Percentiles rank a stretch among this genome's conserved stretches.
These are phyloP conservation scores for Penicillium sp. DNA, from an alignment of 2,329 filamentous ascomycete species.

Conservation along the genomic window DNA sequence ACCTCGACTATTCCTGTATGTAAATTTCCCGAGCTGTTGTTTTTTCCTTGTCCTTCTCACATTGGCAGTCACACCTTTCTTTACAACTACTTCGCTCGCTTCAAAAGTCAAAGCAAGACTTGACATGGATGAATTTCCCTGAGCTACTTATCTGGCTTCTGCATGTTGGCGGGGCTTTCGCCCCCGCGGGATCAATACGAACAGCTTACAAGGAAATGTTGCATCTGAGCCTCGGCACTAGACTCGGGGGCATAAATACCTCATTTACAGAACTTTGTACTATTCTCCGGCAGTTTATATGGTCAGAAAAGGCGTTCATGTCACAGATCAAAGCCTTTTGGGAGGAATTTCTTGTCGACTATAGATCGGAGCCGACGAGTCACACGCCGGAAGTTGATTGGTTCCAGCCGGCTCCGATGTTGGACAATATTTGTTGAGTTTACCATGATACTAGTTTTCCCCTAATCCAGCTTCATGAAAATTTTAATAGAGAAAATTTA, in stretches of 20 bases:
- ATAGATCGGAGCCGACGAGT: too few species aligned
- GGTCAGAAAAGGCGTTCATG: slow-evolving; percentile 46
- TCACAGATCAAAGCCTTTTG: slow-evolving; percentile 38
- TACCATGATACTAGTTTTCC: too few species aligned
- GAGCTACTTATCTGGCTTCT: slow-evolving; percentile 45
- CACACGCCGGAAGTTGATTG: background rate
- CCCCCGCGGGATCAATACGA: slow-evolving; percentile 34
- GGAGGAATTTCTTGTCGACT: slow-evolving; percentile 23
- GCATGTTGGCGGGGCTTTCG: slow-evolving; percentile 46
- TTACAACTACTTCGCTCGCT: slow-evolving; percentile 6
- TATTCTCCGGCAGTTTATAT: slow-evolving; percentile 44
- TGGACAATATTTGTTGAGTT: background rate
- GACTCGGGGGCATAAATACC: slow-evolving; percentile 17
- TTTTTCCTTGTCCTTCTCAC: background rate
- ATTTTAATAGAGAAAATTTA: too few species aligned
- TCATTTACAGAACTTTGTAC: slow-evolving; percentile 40
- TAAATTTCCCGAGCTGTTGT: slow-evolving; percentile 6
- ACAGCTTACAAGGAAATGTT: slow-evolving; percentile 34
- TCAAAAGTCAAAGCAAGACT: slow-evolving; percentile 12
- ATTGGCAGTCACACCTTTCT: slow-evolving; percentile 10
- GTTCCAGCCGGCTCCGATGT: background rate
- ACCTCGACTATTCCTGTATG: slow-evolving; percentile 46
- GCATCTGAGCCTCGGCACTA: slow-evolving; percentile 1
- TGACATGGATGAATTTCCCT: slow-evolving; percentile 39
- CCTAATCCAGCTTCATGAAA: too few species aligned